phyloP scores from a whole-genome alignment of 2,329 filamentous ascomycete genomes.

The Aspergillus latus region DNA sequence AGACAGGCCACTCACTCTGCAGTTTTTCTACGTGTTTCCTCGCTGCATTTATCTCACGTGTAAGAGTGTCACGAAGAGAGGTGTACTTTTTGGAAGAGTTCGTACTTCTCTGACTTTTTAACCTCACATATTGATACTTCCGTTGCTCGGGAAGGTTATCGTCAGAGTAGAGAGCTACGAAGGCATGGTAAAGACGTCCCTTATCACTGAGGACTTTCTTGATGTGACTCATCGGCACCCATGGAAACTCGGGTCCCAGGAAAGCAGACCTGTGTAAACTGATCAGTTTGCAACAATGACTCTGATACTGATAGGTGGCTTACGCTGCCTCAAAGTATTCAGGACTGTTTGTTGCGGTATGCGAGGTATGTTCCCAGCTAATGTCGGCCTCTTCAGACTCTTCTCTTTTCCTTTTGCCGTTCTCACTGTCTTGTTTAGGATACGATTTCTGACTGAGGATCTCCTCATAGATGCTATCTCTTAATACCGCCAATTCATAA shows the following conservation, averaged over 20 bases:
- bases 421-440: conserved; percentile 44
- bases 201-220: conserved; percentile 33
- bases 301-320: conserved; percentile 6
- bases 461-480: conserved; percentile 42
- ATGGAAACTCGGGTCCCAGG: conserved; percentile 34
- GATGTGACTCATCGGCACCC: conserved; percentile 40
- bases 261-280: not conserved
- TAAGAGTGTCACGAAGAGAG: conserved; percentile 5
- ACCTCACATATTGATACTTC: conserved; percentile 22
- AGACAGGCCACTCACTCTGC: conserved; percentile 15
- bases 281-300: not conserved
- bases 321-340: conserved; percentile 24
- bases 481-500: conserved; percentile 7
- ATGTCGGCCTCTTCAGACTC: conserved; percentile 23
- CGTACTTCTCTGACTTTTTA: conserved; percentile 19
- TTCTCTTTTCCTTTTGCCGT: conserved; percentile 32
- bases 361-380: conserved; percentile 29
- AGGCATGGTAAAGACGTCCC: conserved; percentile 34
- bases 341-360: conserved; percentile 25
- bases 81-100: not conserved
- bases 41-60: conserved; percentile 30
- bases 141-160: conserved; percentile 13
- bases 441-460: conserved; percentile 44
- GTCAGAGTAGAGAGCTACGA: conserved; percentile 25
- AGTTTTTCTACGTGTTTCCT: conserved; percentile 25